Percentiles rank a stretch among this genome's conserved stretches.
phyloP scores from a whole-genome alignment of 495 filamentous ascomycete genomes.

The Neurospora sp. region DNA sequence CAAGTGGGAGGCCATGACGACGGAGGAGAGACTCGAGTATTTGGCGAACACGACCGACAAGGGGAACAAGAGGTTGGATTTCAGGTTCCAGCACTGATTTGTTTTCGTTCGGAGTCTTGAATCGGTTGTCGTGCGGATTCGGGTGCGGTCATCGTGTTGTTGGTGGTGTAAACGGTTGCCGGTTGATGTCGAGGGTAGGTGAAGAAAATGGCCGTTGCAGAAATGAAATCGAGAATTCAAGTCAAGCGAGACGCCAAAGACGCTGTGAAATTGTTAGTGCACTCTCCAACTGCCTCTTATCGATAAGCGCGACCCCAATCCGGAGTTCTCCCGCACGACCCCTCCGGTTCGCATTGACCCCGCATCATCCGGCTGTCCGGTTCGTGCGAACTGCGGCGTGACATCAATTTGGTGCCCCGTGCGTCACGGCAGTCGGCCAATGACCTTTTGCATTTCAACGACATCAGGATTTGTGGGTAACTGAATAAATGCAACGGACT shows the following conservation, averaged over 20 bases:
- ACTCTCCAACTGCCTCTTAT: not conserved
- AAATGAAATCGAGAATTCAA: not conserved
- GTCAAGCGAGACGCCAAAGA: not conserved
- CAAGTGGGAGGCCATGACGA: conserved; percentile 53
- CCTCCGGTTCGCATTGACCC: not conserved
- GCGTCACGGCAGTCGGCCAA: not conserved
- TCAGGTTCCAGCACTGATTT: conserved; percentile 36
- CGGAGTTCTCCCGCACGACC: not conserved
- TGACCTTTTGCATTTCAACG: not conserved
- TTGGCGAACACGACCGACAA: conserved; percentile 54
- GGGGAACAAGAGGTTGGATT: conserved; percentile 66
- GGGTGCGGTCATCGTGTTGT: not conserved
- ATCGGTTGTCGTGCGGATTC: not conserved
- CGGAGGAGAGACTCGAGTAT: conserved; percentile 51
- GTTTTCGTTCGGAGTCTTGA: not conserved
- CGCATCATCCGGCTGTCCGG: not conserved
- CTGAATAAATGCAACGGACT: too few relatives aligned
- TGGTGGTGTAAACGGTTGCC: not conserved
- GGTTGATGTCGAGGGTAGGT: not conserved
- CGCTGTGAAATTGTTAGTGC: not conserved
- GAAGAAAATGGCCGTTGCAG: not conserved
- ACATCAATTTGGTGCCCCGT: not conserved
- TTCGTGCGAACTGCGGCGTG: not conserved
- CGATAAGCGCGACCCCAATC: not conserved
- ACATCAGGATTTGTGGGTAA: not conserved